Evolutionary conservation across 768 basidiomycete species (phyloP), one percentile per base, ranked within the genome.

Genomic region (Boletus rubroflammeus): DNA sequence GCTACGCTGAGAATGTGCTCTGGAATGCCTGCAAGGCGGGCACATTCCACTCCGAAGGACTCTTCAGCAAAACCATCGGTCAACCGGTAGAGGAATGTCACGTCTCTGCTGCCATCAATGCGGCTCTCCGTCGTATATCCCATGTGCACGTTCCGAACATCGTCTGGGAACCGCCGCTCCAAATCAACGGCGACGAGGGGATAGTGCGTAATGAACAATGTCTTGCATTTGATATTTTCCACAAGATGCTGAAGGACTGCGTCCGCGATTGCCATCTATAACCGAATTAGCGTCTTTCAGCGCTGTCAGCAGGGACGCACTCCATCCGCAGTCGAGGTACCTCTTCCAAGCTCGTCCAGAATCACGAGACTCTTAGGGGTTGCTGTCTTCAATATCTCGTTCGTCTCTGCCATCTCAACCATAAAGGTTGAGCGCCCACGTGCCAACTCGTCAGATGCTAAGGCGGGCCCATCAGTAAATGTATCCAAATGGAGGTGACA

Each of bases 351-450:
- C 65, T 90, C 88, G 63, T 99, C 96, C 3, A 98, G 76, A 38
- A 99, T 88, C 13, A 99, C 89, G 11, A 98, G 78, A 47, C 90
- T 93, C 29, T 78, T 79, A 4, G 77, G 69, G 0, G 92, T 89
- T 1, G 91, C 88, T 4, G 83, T 76, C 34, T 84, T 79, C 14
- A 98, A 72, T 53, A 98, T 94, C 62, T 97, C 91, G 62, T 85
- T 88, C 0, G 95, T 97, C 68, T 98, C 94, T 6, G 88, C 79
- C 78, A 98, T 86, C 71, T 99, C 96, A 3, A 98, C 91, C 95
- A 97, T 97, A 68, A 98, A 97, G 0, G 90, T 98, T 0, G 93
- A 96, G 8, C 91, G 83, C 0, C 93, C 93, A 36, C 88, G 80
- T 6, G 84, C 81, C 25, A 98, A 71, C 59, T 97, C 93, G 66